Base-by-base conservation (phyloP, 1,284 basidiomycete species). In the Ustilago curta region DNA sequence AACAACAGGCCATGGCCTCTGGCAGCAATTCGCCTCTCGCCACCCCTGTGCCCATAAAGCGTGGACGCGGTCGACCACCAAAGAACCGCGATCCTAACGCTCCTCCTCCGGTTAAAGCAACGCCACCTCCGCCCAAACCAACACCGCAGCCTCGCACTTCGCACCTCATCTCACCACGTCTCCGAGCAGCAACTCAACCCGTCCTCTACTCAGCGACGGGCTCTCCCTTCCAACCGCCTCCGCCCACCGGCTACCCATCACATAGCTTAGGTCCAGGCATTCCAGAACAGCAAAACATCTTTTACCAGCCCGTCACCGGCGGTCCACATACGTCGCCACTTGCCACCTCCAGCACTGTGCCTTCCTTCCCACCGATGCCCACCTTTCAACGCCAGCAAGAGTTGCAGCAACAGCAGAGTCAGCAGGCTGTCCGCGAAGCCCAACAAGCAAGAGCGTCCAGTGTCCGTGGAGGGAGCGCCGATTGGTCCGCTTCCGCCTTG, bases 61-160 rank as follows among this genome's bases (percentile, higher is more conserved):
- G 74, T 8, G 74, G 74, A 8, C 60, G 69, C n/a, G 74, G 74
- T 1, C 57, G 74, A 35, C 74, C 74, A 29, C 74, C 74, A 35
- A 76, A 76, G 59, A 62, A 76, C 25, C 69, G 74, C 42, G 62
- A 71, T 23, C 66, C 64, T 23, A 68, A 64, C 47, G 64, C 70
- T n/a, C 47, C 64, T 12, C 48, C 55, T 14, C 60, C 65, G 6
- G 35, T 59, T 14, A 54, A 53, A n/a, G 23, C 57, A 2, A 48
- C 53, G 18, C 73, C 70, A 43, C 58, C 58, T 37, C 64, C 68
- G 14, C 61, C 58, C 23, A 63, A 72, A 55, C 61, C 59, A 4
- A 59, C 62, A 40, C 63, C 74, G n/a, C 74, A 69, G 52, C 74
- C 66, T 42, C 65, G 71, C 45, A 61, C 55, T 11, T 74, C 71